Base-by-base conservation (phyloP, 148 eudicot genomes). In the Vaccinium macrocarpon region DNA sequence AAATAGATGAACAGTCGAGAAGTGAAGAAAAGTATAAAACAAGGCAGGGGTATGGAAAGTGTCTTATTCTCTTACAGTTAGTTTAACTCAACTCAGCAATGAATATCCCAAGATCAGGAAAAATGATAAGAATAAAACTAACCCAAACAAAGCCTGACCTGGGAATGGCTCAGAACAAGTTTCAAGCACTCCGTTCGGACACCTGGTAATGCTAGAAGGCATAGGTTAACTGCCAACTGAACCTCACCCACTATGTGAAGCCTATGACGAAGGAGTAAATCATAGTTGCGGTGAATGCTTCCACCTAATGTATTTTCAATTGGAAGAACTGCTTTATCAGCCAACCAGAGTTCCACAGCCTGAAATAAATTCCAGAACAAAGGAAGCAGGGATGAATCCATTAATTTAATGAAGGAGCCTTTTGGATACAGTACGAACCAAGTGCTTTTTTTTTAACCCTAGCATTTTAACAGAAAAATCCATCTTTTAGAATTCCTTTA, bases 241-340 rank as follows among this genome's bases (percentile, higher is more conserved):
- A 91, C 91, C 87, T 91, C 93, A 59, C 93, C 93, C 25, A 91
- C 90, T 57, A 91, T 91, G 84, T 91, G 93, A 81, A 91, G 64
- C 81, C 89, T 84, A 81, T 91, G 93, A 57, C 93, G 89, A 70
- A 91, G 68, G 38, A 91, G 88, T 68, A 91, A 84, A 88, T 91
- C 91, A 70, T 91, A 91, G 80, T 91, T 91, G 42, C 93, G 89
- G 84, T 91, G 93, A 76, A 91, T 91, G 88, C 93, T 91, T 15
- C 93, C 93, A 27, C 91, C 93, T 57, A 91, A 75, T 32, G 91
- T 88, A 87, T 89, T 91, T 79, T 91, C 93, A 42, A 91, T 91
- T 6, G 93, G 93, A 85, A 91, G 88, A 84, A 91, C 89, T 80
- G 93, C 91, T 88, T 90, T 86, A 57, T 91, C 90, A 73, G 88